A percentile compares a stretch with the other conserved stretches of the same genome.
Conservation (phyloP, 306 rosid species). For the Castanea sativa region DNA sequence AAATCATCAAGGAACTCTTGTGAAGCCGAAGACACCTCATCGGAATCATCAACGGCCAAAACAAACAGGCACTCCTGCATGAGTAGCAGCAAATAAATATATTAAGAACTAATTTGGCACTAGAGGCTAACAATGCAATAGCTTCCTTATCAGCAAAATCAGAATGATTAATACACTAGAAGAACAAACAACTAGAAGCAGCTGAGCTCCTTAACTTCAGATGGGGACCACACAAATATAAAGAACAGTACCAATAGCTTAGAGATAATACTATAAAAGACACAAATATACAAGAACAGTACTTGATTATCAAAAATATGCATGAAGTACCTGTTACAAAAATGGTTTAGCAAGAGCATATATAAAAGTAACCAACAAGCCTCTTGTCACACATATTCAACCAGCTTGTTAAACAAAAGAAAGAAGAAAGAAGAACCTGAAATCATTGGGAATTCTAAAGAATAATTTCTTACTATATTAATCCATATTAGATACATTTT, state of each 20-base stretch:
- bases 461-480: background rate
- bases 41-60: slow-evolving; percentile 71
- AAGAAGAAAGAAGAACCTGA: background rate
- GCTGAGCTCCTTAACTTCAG: background rate
- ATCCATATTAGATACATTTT: too few relatives aligned
- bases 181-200: background rate
- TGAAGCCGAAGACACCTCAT: slow-evolving; percentile 68
- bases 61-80: slow-evolving; percentile 87
- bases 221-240: background rate
- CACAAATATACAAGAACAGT: background rate
- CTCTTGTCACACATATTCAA: background rate
- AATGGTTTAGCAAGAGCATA: background rate
- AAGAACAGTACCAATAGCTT: background rate
- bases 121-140: slow-evolving; percentile 20
- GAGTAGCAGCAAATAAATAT: slow-evolving; percentile 22
- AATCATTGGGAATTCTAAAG: background rate
- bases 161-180: background rate
- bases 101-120: slow-evolving; percentile 12
- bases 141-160: background rate
- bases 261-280: background rate
- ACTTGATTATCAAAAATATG: background rate
- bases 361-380: background rate
- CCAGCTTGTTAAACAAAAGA: background rate
- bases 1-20: slow-evolving; percentile 66
- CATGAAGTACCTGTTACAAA: background rate